These are phyloP conservation scores for Excoecaria cochinchinensis DNA, from an alignment of 345 rosid genomes.

Conservation along the genomic window DNA sequence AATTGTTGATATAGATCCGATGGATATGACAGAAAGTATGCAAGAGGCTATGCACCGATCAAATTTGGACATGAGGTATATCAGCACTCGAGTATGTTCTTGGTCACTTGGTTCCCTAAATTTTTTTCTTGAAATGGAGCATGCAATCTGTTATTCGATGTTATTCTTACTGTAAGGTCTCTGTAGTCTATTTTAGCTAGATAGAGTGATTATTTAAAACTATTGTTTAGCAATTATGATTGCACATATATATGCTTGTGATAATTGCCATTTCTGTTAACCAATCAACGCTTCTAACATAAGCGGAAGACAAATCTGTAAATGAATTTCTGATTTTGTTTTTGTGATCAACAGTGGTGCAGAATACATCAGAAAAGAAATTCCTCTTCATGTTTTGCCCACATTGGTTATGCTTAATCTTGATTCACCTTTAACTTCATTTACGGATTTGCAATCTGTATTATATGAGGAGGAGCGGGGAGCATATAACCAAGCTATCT, in stretches of 20 bases:
- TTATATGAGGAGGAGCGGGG: constrained; percentile 80
- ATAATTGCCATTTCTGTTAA: background rate
- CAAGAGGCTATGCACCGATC: constrained; percentile 98
- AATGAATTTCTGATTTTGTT: constrained; percentile 25
- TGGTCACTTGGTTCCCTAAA: constrained; percentile 14
- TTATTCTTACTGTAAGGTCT: background rate
- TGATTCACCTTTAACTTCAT: constrained; percentile 74
- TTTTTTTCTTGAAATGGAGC: background rate
- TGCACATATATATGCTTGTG: background rate
- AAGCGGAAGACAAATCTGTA: constrained; percentile 7
- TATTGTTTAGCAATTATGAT: background rate
- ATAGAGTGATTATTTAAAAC: background rate
- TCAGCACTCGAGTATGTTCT: constrained; percentile 28
- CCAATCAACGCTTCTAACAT: background rate
- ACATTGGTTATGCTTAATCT: constrained; percentile 65
- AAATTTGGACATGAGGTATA: constrained; percentile 87
- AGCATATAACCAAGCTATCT: constrained; percentile 77
- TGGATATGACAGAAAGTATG: constrained; percentile 99
- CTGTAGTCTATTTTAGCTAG: background rate
- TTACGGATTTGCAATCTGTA: constrained; percentile 81
- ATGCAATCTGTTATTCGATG: background rate
- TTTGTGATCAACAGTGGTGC: constrained; percentile 62
- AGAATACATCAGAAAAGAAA: constrained; percentile 79
- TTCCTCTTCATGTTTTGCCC: constrained; percentile 80
- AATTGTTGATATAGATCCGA: constrained; percentile 58